Evolutionary conservation across 2,329 filamentous ascomycete genomes (phyloP), one percentile per base, ranked within the genome.

Genomic region (Trichoderma asperellum): DNA sequence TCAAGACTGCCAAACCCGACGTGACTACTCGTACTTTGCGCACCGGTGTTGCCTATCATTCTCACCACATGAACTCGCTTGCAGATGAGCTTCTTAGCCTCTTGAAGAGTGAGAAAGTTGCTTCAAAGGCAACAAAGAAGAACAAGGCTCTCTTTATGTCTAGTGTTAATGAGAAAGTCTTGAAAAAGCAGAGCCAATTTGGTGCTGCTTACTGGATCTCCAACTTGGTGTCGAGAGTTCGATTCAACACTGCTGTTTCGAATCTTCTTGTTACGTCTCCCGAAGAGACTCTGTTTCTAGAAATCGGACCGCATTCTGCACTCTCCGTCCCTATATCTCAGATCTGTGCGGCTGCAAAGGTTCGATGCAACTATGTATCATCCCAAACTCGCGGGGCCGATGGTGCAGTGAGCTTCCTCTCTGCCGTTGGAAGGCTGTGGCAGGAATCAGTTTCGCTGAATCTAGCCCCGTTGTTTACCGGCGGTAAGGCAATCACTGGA

Each of bases 1-100:
- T 81, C 56, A 77, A 82, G 57, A 77, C 81, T 58, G 78, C 80
- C 55, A 75, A 79, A 29, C 56, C 70, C 29, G 64, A 62, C 21
- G 72, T 83, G 0, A 79, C 78, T 29, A 62, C 70, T 6, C 71
- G 75, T 1, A 66, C 65, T 11, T 73, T 79, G 0, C 68, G 63
- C 5, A 73, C 78, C 2, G 68, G 72, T 4, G 66, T 72, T 8
- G 76, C 77, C 0, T 79, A 77, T 52, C 78, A 80, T 60, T 79
- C 78, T 0, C 70, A 72, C 11, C 74, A 76, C 10, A 79, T 79
- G 74, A n/a, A 49, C 24, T 0, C n/a, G 12, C 58, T 60, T 59
- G 43, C 64, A 2, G 57, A 68, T 2, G 56, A 70, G 27, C 68
- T 70, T 16, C 43, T 60, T 60, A 7, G 8, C 5, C 62, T 70